Evolutionary conservation across 371 early-diverging fungal genomes (phyloP), one percentile per base, ranked within the genome.

Genomic region (Mortierella sp.): DNA sequence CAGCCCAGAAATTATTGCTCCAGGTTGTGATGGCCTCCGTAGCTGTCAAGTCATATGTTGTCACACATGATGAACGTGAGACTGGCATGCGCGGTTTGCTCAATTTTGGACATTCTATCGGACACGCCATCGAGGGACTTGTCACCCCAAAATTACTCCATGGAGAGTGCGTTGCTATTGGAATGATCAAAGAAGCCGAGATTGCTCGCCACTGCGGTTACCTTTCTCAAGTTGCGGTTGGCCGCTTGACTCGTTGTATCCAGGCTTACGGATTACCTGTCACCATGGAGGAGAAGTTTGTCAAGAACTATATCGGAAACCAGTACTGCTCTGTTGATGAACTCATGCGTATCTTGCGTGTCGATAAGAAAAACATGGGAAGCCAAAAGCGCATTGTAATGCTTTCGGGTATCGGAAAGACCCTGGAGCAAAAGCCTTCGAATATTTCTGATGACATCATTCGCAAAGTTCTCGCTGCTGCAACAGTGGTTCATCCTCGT

Each of bases 41-140:
- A 40, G 85, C 91, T 10, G 96, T 97, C 84, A 98, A 98, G 85
- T 97, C 99, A 0, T 89, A 94, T 66, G 96, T 98, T 15, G 99
- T 98, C 19, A 97, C 98, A 0, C 88, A 92, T 50, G 99, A 98
- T 85, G 99, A 97, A 86, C 92, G 96, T 70, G 99, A 98, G 85
- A 91, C 94, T 28, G 98, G 98, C 11, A 87, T 98, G 77, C 94
- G 99, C 57, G 97, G 97, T 33, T 85, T 98, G 57, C 92, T 98
- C 65, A 98, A 98, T 83, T 98, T 97, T 89, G 99, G 99, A 5
- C 99, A 98, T 84, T 92, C 97, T 3, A 92, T 98, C 68, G 99
- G 99, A 40, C 99, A 98, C 65, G 99, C 97, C 52, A 95, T 97
- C 65, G 99, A 98, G 86, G 98, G 97, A 21, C 90, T 96, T 22